Conservation (phyloP, 2,329 filamentous ascomycete genomes). For the Exutisphaerella laricina region DNA sequence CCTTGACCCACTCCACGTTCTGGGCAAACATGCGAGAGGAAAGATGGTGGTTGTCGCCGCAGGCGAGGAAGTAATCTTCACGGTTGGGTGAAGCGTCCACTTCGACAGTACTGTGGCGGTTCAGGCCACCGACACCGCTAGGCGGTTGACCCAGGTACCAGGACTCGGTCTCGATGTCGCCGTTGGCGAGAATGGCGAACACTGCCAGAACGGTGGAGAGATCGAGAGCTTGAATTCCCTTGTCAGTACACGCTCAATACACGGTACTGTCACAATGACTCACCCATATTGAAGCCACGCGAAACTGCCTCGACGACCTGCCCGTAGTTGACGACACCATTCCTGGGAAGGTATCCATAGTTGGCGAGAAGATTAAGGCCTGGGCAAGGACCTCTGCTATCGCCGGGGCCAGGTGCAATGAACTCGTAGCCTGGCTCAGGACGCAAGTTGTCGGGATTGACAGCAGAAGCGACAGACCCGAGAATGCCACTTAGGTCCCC, state of each 20-base stretch:
- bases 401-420: constrained; percentile 20
- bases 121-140: constrained; percentile 24
- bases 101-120: constrained; percentile 30
- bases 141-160: constrained; percentile 28
- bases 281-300: constrained; percentile 23
- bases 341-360: constrained; percentile 38
- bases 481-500: constrained; percentile 15
- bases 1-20: constrained; percentile 24
- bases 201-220: constrained; percentile 35
- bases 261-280: not conserved
- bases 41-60: constrained; percentile 31
- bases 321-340: constrained; percentile 35
- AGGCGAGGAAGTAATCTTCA: constrained; percentile 35
- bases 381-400: constrained; percentile 36
- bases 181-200: constrained; percentile 29
- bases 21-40: constrained; percentile 30
- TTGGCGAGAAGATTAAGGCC: constrained; percentile 40
- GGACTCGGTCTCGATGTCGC: constrained; percentile 24
- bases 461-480: constrained; percentile 22
- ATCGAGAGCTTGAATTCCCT: constrained; percentile 20
- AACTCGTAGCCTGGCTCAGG: constrained; percentile 28
- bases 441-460: constrained; percentile 26
- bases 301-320: constrained; percentile 32
- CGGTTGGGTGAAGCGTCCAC: constrained; percentile 29
- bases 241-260: not conserved